phyloP scores from a whole-genome alignment of 2,329 filamentous ascomycete species.

The Huntiella abstrusa region DNA sequence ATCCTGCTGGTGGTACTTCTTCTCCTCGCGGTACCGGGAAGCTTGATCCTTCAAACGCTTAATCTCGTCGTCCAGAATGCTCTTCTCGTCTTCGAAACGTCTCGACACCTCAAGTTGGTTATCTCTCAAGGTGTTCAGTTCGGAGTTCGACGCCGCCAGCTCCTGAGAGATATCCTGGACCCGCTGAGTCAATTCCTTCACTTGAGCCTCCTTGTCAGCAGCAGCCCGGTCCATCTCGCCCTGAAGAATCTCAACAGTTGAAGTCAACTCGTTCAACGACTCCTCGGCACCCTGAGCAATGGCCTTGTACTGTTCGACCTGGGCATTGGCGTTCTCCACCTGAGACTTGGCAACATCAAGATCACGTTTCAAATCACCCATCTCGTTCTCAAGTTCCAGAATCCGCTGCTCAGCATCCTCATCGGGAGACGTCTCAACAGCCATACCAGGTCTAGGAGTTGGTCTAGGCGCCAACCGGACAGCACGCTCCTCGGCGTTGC shows the following conservation, averaged over 20 bases:
- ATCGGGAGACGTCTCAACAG: conserved; percentile 25
- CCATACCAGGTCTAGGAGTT: conserved; percentile 37
- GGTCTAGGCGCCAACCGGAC: conserved; percentile 66
- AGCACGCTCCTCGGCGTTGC: conserved; percentile 73
- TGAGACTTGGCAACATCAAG: conserved; percentile 66
- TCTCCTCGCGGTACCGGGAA: conserved; percentile 58
- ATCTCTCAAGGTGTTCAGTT: conserved; percentile 63
- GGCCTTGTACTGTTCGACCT: conserved; percentile 73
- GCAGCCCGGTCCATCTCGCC: conserved; percentile 64
- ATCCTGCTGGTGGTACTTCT: conserved; percentile 75
- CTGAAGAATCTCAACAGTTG: conserved; percentile 71
- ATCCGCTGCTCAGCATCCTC: conserved; percentile 39
- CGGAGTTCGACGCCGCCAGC: conserved; percentile 60
- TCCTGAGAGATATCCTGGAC: conserved; percentile 71
- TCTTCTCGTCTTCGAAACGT: conserved; percentile 66
- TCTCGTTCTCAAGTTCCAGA: conserved; percentile 66
- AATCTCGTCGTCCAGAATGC: conserved; percentile 59
- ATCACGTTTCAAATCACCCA: conserved; percentile 73
- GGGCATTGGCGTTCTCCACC: conserved; percentile 59
- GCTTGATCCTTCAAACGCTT: conserved; percentile 66
- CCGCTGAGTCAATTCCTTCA: conserved; percentile 65
- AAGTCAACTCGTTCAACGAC: conserved; percentile 58
- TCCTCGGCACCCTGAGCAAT: conserved; percentile 81
- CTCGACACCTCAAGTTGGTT: conserved; percentile 56
- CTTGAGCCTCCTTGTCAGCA: conserved; percentile 57